Evolutionary conservation across 139 green algal species (phyloP), one percentile per base, ranked within the genome.

Genomic region (Chlorella sp.): DNA sequence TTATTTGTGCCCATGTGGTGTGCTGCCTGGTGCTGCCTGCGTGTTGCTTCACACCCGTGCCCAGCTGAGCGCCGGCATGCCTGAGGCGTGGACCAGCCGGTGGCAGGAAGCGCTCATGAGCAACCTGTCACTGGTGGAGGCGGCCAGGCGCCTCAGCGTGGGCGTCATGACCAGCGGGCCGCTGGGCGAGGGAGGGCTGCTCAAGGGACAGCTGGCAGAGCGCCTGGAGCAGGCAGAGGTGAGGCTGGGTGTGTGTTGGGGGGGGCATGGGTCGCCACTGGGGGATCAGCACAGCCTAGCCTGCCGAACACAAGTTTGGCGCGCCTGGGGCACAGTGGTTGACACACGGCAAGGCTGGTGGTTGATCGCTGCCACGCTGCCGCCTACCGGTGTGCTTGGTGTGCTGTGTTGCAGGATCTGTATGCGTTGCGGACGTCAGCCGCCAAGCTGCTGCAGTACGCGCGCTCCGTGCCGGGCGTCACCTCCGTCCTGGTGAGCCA

Each of bases 371-470:
- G n/a, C 14, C 35, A 24, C 49, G 29, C 33, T 36, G 24, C 35
- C 30, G 2, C 35, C 73, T n/a, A n/a, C 20, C 3, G 36, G 50
- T 23, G 35, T 29, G 0, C 31, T 85, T 31, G 77, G 83, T n/a
- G n/a, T n/a, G n/a, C n/a, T 24, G 23, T 32, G 0, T 69, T 83
- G n/a, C 3, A 79, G 63, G 74, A 80, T 62, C 65, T 85, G 34
- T 6, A 17, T 0, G 62, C 59, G 3, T 14, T 69, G 26, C 26
- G 31, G 22, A 68, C 33, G 26, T 78, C 72, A 0, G 83, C 73
- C 0, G 32, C 65, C 2, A 86, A 87, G 72, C 72, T 91, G 74
- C 72, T 93, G 70, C 87, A 92, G 80, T 59, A 88, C 31, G 76
- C 74, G 5, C 83, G 87, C 35, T 86, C 78, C 70, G 80, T 70